phyloP scores from a whole-genome alignment of 305 asterid genomes.

The Solanum hybrid region DNA sequence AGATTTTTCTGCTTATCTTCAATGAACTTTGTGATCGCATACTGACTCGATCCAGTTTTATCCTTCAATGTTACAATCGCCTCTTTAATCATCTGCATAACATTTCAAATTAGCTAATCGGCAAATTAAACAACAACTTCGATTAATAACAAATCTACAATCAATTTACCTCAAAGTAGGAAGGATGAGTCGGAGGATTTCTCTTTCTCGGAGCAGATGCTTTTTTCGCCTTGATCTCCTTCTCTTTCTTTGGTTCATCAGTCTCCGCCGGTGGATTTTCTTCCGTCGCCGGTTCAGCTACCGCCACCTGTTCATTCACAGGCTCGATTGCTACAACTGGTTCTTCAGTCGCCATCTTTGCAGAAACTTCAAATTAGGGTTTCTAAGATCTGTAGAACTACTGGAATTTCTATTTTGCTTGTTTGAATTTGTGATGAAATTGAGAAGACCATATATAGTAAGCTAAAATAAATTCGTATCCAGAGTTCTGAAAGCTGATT shows the following conservation, averaged over 20 bases:
- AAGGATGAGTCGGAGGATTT: slow-evolving; percentile 47
- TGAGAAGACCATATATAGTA: slow-evolving; percentile 49
- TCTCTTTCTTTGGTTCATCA: slow-evolving; percentile 31
- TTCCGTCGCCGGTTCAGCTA: slow-evolving; percentile 19
- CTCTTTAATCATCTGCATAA: slow-evolving; percentile 67
- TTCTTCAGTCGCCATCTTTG: slow-evolving; percentile 44
- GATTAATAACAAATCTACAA: not conserved
- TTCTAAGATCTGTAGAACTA: slow-evolving; percentile 1
- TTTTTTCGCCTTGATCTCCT: slow-evolving; percentile 46
- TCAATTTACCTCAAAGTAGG: slow-evolving; percentile 68
- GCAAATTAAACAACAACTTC: not conserved
- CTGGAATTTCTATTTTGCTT: not conserved
- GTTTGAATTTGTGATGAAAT: not conserved
- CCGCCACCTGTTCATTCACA: slow-evolving; percentile 6
- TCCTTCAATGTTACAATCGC: slow-evolving; percentile 73
- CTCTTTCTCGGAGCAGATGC: slow-evolving; percentile 44
- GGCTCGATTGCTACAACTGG: slow-evolving; percentile 23
- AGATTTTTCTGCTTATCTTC: slow-evolving; percentile 72
- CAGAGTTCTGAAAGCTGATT: slow-evolving; percentile 34
- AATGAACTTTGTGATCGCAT: slow-evolving; percentile 65
- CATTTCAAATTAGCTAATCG: not conserved
- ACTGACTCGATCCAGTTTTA: slow-evolving; percentile 74
- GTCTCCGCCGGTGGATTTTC: slow-evolving; percentile 22
- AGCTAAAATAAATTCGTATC: slow-evolving; percentile 18
- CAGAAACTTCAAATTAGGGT: not conserved